Evolutionary conservation across 2,329 filamentous ascomycete species (phyloP).

Genomic region (Ophiostoma sp.): DNA sequence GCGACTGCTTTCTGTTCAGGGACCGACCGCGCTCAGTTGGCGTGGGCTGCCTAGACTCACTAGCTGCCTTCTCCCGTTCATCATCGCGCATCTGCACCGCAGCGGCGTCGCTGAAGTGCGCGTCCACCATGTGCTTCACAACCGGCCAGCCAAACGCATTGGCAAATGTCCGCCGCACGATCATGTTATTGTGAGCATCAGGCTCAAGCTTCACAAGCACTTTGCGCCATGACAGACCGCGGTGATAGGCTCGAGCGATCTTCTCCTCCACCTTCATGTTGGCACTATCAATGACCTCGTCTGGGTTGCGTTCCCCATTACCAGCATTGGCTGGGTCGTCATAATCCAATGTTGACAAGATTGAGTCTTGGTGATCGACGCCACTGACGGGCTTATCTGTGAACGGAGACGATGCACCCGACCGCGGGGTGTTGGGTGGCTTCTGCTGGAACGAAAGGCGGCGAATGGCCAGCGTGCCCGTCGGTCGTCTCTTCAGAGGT

Average conservation of each 20-base stretch:
- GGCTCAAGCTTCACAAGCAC: constrained; percentile 92
- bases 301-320: constrained; percentile 41
- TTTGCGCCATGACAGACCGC: constrained; percentile 88
- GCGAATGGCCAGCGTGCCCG: constrained; percentile 34
- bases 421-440: constrained; percentile 19
- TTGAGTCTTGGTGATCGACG: constrained; percentile 39
- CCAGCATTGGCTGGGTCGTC: constrained; percentile 42
- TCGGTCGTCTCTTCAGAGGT: constrained; percentile 50
- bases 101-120: constrained; percentile 78
- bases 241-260: constrained; percentile 92
- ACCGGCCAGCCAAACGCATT: constrained; percentile 99
- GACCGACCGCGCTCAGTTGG: not conserved
- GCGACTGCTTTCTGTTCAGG: not conserved
- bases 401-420: constrained; percentile 10
- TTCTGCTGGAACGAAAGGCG: constrained; percentile 24
- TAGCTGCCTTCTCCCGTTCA: constrained; percentile 12
- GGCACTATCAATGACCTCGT: constrained; percentile 52
- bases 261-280: constrained; percentile 94
- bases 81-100: constrained; percentile 62
- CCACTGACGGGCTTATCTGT: constrained; percentile 26
- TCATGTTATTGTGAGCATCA: constrained; percentile 97
- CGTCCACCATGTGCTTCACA: constrained; percentile 87
- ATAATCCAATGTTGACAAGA: constrained; percentile 44
- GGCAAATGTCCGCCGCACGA: constrained; percentile 91
- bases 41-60: not conserved